Percentiles rank a stretch among this genome's conserved stretches.
Conservation (phyloP, 2,329 filamentous ascomycete genomes). For the Sporothrix pseudoabietina region DNA sequence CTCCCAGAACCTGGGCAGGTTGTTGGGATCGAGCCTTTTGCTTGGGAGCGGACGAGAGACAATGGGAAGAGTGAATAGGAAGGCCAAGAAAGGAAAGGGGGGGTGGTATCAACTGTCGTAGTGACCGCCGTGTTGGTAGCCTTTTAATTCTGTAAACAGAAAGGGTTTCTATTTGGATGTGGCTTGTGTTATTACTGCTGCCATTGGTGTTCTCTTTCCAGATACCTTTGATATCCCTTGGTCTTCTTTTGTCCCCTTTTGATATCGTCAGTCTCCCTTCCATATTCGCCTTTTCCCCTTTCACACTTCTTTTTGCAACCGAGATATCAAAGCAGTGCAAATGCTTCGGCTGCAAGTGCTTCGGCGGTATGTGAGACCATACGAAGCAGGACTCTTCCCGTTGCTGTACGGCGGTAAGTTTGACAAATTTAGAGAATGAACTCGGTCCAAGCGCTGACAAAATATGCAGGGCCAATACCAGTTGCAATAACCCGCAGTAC, state of each 20-base stretch:
- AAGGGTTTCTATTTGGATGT: not conserved
- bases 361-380: not conserved
- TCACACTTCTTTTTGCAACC: not conserved
- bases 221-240: not conserved
- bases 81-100: not conserved
- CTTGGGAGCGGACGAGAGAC: not conserved
- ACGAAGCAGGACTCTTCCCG: not conserved
- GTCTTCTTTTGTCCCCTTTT: not conserved
- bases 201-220: not conserved
- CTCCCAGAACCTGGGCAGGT: not conserved
- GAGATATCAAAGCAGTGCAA: not conserved
- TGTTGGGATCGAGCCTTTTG: not conserved
- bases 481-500: not conserved
- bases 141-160: not conserved
- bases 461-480: not conserved
- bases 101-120: not conserved
- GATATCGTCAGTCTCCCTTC: not conserved
- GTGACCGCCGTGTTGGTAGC: not conserved
- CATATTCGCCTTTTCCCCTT: not conserved
- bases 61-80: not conserved
- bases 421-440: not conserved
- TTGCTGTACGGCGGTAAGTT: not conserved
- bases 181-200: not conserved
- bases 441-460: not conserved
- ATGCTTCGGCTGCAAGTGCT: not conserved